phyloP scores from a whole-genome alignment of 2,329 filamentous ascomycete species.

The Aspergillus jensenii region DNA sequence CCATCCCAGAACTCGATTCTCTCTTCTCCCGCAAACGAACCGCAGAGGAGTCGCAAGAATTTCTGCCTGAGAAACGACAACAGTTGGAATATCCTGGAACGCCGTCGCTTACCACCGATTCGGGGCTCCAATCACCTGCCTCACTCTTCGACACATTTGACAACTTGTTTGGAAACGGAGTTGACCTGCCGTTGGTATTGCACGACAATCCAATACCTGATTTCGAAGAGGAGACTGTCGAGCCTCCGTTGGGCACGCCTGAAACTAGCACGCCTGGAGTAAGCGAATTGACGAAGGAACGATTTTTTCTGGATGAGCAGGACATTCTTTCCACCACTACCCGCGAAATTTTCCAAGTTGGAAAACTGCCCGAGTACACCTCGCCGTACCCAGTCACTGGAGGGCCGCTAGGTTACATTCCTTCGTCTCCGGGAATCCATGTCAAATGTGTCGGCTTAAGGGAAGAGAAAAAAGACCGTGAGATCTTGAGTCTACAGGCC shows the following conservation, averaged over 20 bases:
- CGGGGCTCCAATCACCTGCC: conserved; percentile 15
- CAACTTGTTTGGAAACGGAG: conserved; percentile 18
- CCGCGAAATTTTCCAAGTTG: conserved; percentile 25
- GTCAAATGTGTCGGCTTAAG: conserved; percentile 27
- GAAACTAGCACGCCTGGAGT: conserved; percentile 13
- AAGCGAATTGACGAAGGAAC: conserved; percentile 23
- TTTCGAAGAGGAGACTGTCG: background rate
- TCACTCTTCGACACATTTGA: conserved; percentile 23
- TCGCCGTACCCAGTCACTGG: conserved; percentile 33
- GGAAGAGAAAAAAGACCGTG: conserved; percentile 21
- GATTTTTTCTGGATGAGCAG: conserved; percentile 21
- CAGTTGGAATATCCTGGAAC: conserved; percentile 17
- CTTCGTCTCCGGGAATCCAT: conserved; percentile 31
- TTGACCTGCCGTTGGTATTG: conserved; percentile 9
- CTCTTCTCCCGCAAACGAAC: conserved; percentile 24
- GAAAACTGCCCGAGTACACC: conserved; percentile 22
- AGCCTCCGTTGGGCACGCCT: background rate
- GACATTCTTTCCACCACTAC: conserved; percentile 23
- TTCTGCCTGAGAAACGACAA: conserved; percentile 20
- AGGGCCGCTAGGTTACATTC: conserved; percentile 28
- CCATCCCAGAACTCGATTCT: conserved; percentile 19
- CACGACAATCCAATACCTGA: background rate
- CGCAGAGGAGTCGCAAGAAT: conserved; percentile 19
- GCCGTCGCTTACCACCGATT: conserved; percentile 16
- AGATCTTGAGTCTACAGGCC: conserved; percentile 22